A percentile compares a stretch with the other conserved stretches of the same genome.
Evolutionary conservation across 1,284 basidiomycete species (phyloP).

Genomic region (Schizopora paradoxa): DNA sequence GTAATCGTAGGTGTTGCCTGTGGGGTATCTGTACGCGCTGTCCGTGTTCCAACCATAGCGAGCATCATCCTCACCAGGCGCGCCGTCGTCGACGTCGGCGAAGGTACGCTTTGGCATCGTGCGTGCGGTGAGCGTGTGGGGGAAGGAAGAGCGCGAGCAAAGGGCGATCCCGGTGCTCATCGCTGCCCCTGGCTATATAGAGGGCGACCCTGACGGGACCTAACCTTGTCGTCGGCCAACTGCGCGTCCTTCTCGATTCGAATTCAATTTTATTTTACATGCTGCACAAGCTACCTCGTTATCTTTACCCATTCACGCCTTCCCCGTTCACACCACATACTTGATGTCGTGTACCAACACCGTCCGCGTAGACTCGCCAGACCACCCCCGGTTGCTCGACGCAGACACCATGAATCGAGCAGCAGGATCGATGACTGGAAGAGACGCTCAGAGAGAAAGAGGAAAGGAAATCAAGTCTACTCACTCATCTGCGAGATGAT

Average conservation of each 20-base stretch:
- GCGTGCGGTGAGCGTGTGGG: background rate
- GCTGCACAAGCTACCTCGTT: too few relatives aligned
- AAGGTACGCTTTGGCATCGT: slow-evolving; percentile 14
- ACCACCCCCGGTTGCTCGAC: slow-evolving; percentile 93
- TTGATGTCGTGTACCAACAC: slow-evolving; percentile 90
- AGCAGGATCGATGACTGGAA: slow-evolving; percentile 79
- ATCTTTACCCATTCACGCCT: too few relatives aligned
- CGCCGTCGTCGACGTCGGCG: slow-evolving; percentile 13
- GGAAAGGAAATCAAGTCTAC: slow-evolving; percentile 25
- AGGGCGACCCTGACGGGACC: slow-evolving; percentile 1
- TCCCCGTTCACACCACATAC: slow-evolving; percentile 28
- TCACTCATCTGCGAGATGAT: slow-evolving; percentile 86
- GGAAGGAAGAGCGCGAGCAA: background rate
- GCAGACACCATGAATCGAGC: slow-evolving; percentile 85
- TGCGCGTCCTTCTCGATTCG: too few relatives aligned
- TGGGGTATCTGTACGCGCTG: too few relatives aligned
- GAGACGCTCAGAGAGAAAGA: background rate
- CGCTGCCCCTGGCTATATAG: background rate
- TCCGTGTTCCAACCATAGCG: too few relatives aligned
- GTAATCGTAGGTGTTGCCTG: slow-evolving; percentile 11
- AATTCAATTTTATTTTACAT: too few relatives aligned
- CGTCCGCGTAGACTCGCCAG: slow-evolving; percentile 83
- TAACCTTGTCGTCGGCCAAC: slow-evolving; percentile 9
- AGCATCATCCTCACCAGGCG: slow-evolving; percentile 15
- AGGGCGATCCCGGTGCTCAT: background rate